Percentiles rank a stretch among this genome's conserved stretches.
Conservation (phyloP, 2,329 filamentous ascomycete species). For the Fusarium subtropicale region DNA sequence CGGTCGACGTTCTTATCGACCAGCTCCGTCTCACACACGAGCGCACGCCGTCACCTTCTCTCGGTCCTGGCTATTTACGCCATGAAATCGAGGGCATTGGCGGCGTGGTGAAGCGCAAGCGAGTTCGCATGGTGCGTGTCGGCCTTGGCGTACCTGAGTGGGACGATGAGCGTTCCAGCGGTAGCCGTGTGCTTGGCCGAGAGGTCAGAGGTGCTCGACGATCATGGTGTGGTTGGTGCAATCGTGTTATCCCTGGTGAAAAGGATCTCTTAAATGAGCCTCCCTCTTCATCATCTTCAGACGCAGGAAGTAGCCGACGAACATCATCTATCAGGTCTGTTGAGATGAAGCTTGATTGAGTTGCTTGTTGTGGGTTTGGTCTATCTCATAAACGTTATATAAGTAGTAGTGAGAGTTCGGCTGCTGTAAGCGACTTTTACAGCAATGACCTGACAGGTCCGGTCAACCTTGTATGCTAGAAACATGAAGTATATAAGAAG, state of each 20-base stretch:
- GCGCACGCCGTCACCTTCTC: conserved; percentile 62
- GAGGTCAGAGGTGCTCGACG: conserved; percentile 77
- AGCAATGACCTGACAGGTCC: not conserved
- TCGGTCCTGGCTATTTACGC: conserved; percentile 79
- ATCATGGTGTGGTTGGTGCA: conserved; percentile 95
- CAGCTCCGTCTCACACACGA: conserved; percentile 49
- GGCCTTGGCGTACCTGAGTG: conserved; percentile 88
- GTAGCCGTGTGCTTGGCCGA: conserved; percentile 72
- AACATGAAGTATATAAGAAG: not conserved
- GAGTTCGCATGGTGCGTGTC: conserved; percentile 83
- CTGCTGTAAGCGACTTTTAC: not conserved
- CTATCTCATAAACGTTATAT: not conserved
- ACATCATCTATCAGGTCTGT: conserved; percentile 38
- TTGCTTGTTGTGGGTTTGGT: not conserved
- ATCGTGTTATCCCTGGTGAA: conserved; percentile 74
- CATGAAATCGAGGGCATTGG: conserved; percentile 95
- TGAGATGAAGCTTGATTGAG: conserved; percentile 29
- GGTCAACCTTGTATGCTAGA: not conserved
- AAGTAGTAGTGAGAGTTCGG: not conserved
- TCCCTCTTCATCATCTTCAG: conserved; percentile 44
- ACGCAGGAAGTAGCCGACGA: conserved; percentile 38
- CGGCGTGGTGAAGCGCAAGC: conserved; percentile 86
- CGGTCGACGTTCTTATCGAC: conserved; percentile 47
- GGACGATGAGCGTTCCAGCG: conserved; percentile 76
- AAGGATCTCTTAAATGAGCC: conserved; percentile 54